Evolutionary conservation across 2,329 filamentous ascomycete genomes (phyloP), one percentile per base, ranked within the genome.

Genomic region (Venturiaceae sp.): DNA sequence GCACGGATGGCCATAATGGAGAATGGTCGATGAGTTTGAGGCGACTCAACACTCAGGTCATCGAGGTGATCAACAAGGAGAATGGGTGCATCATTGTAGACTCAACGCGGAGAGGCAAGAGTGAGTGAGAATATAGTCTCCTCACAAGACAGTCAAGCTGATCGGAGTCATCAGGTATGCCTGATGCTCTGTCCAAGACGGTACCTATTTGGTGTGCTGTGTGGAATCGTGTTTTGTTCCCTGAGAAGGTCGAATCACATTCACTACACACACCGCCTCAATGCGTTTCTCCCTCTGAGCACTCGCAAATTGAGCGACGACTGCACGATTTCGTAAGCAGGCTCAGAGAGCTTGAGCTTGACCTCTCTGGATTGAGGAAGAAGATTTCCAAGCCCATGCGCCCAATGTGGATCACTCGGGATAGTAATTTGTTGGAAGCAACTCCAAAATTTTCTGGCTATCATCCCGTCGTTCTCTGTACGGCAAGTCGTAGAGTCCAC

Each of bases 191-290:
- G 19, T 90, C 88, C 65, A 96, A 96, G 72, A 97, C 94, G 0
- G 79, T 97, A 28, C 92, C 94, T 1, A 88, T 96, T 62, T 99
- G 94, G 94, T 92, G 88, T 71, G 83, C 86, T 62, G 89, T 96
- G 19, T 73, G 96, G 65, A 97, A 97, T 72, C 79, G 81, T 52
- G 77, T 84, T 3, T 75, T 97, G 4, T 95, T 96, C 68, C 86
- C 88, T 0, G 72, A 77, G 21, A 63, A 75, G 3, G 63, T 66
- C 19, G 67, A 69, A 16, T 73, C 70, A 21, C 77, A 86, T 66
- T 64, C 71, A 1, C 78, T 97, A 7, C 80, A 84, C 65, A 87
- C 88, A 4, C 89, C 91, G 1, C 83, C 86, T 1, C 80, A 85
- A 61, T 83, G 86, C 30, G 83, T 95, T 13, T 85, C 87, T 3